phyloP scores from a whole-genome alignment of 768 basidiomycete genomes.

The Suillus fuscotomentosus region DNA sequence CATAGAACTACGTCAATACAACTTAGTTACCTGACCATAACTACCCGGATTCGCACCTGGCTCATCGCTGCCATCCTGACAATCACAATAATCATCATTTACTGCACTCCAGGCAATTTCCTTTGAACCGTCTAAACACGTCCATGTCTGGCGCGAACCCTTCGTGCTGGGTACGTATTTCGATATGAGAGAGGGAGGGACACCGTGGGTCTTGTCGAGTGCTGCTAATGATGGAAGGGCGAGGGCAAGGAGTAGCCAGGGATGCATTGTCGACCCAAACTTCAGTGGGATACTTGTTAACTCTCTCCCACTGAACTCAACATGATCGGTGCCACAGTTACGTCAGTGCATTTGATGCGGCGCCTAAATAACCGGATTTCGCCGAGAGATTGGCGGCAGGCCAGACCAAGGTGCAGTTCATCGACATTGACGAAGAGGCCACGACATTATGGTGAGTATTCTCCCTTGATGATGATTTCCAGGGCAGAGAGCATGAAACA shows the following conservation, averaged over 20 bases:
- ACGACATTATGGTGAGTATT: slow-evolving; percentile 27
- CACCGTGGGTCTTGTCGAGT: slow-evolving; percentile 54
- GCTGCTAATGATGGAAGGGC: slow-evolving; percentile 40
- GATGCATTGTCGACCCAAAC: slow-evolving; percentile 37
- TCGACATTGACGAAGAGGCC: slow-evolving; percentile 28
- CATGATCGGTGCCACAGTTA: slow-evolving; percentile 18
- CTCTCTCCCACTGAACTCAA: background rate
- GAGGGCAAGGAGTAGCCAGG: slow-evolving; percentile 43
- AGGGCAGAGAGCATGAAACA: background rate
- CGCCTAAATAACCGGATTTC: slow-evolving; percentile 19
- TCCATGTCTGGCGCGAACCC: slow-evolving; percentile 52
- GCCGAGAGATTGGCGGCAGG: slow-evolving; percentile 12
- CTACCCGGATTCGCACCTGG: slow-evolving; percentile 55
- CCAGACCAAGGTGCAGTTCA: background rate
- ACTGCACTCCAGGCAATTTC: slow-evolving; percentile 78
- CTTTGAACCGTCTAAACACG: slow-evolving; percentile 78
- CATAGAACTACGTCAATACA: slow-evolving; percentile 12
- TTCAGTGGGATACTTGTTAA: background rate
- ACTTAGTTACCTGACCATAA: slow-evolving; percentile 1
- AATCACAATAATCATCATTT: slow-evolving; percentile 96
- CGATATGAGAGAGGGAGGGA: slow-evolving; percentile 50
- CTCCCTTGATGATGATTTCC: background rate
- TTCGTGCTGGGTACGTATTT: slow-evolving; percentile 52
- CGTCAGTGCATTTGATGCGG: slow-evolving; percentile 22
- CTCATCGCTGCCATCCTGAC: slow-evolving; percentile 92